Base-by-base conservation (phyloP, 1,139 yeast genomes). In the Diutina catenulata region DNA sequence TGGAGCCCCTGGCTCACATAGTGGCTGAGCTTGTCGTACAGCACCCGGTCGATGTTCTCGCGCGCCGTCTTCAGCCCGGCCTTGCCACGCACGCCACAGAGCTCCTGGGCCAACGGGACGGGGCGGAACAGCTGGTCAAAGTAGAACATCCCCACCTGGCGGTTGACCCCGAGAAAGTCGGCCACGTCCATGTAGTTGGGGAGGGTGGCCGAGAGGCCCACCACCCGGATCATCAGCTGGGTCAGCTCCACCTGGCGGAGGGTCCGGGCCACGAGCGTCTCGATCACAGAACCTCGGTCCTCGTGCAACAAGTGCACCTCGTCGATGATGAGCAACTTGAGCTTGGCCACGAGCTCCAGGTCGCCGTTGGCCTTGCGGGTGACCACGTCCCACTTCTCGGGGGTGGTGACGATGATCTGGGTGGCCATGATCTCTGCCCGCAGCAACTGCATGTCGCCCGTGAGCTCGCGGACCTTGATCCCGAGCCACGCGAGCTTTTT, bases 371-470 rank as follows among this genome's bases (percentile, higher is more conserved):
- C 81, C 52, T 91, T 91, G 53, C 98, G 73, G 0, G 98, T 91
- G 1, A 91, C 96, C 11, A 91, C 96, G 63, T 91, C 99, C 99
- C 99, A 91, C 59, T 91, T 91, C 56, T 91, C 98, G 0, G 98
- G 98, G 0, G 98, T 91, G 0, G 97, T 91, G 6, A 91, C 96
- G 48, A 91, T 83, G 32, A 91, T 70, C 55, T 91, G 98, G 1
- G 97, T 91, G 1, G 74, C 72, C 51, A 77, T 59, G 28, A 91
- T 86, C 55, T 91, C 97, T 11, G 78, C 73, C 48, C 79, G 75
- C 0, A 95, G 82, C 38, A 93, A 61, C 51, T 91, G 96, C 94
- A 93, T 91, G 60, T 91, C 98, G 51, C 98, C 98, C 3, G 98
- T 91, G 45, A 91, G 65, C 54, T 91, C 98, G 36, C 93, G 66